phyloP scores from a whole-genome alignment of 108 stramenopile species.

The Bacterosira constricta region DNA sequence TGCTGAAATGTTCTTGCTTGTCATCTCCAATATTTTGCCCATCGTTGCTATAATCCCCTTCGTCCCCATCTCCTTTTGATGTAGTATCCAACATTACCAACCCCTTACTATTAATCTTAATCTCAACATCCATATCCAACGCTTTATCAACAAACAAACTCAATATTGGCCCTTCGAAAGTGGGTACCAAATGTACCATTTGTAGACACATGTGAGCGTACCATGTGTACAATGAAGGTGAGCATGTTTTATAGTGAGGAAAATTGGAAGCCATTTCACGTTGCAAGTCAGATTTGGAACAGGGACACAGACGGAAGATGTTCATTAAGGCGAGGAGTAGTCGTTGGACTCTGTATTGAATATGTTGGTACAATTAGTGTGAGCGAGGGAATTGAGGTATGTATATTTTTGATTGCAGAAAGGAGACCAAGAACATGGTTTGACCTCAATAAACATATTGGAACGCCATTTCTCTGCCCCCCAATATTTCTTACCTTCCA shows the following conservation, averaged over 20 bases:
- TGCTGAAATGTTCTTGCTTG: too few relatives aligned
- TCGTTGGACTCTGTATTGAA: constrained; percentile 25
- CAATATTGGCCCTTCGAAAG: constrained; percentile 57
- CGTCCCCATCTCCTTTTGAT: not conserved
- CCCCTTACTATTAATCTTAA: constrained; percentile 89
- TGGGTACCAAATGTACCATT: constrained; percentile 28
- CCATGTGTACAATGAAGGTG: constrained; percentile 35
- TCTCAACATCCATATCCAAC: constrained; percentile 97
- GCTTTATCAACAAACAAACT: constrained; percentile 82
- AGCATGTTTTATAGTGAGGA: constrained; percentile 48
- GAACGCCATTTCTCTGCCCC: too few relatives aligned
- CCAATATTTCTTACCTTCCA: constrained; percentile 45
- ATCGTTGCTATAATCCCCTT: not conserved
- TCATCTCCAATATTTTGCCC: too few relatives aligned
- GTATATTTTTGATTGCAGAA: not conserved
- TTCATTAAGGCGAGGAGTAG: constrained; percentile 42
- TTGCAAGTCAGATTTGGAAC: constrained; percentile 39
- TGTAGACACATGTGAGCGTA: constrained; percentile 48
- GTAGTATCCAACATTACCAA: constrained; percentile 73
- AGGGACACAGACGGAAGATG: constrained; percentile 43
- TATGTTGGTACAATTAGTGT: not conserved
- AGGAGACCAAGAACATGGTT: too few relatives aligned
- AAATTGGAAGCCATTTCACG: constrained; percentile 42
- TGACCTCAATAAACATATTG: too few relatives aligned
- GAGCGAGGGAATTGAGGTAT: not conserved